phyloP scores from a whole-genome alignment of 2,329 filamentous ascomycete genomes.

The Talaromyces piceae region DNA sequence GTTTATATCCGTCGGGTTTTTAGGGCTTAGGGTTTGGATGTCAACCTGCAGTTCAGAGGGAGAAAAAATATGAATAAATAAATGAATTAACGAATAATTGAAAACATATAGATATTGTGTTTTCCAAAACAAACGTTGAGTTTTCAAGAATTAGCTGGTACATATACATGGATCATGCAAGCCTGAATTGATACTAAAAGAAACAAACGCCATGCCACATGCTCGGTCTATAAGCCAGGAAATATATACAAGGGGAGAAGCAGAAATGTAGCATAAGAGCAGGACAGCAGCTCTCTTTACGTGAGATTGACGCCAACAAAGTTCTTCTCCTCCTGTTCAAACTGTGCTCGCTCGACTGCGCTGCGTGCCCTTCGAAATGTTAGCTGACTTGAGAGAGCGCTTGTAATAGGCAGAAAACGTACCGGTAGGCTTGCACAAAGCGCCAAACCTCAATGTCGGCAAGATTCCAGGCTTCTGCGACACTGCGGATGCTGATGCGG shows the following conservation, averaged over 20 bases:
- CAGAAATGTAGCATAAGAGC: background rate
- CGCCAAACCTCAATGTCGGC: conserved; percentile 59
- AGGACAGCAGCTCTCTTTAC: background rate
- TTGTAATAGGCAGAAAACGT: conserved; percentile 14
- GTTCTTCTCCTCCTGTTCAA: conserved; percentile 53
- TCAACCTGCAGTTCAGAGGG: too few relatives aligned
- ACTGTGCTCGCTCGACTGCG: conserved; percentile 49
- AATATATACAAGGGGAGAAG: conserved; percentile 5
- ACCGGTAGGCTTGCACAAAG: conserved; percentile 53
- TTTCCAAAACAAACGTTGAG: background rate
- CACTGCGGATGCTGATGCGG: conserved; percentile 34
- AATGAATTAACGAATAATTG: too few relatives aligned
- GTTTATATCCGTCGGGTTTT: background rate
- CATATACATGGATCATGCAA: background rate
- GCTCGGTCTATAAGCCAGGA: conserved; percentile 2
- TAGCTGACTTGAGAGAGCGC: conserved; percentile 3
- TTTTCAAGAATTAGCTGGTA: background rate
- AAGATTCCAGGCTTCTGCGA: conserved; percentile 49
- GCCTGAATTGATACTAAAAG: background rate
- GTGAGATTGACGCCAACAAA: conserved; percentile 43
- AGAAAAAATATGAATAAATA: too few relatives aligned
- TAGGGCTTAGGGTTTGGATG: background rate
- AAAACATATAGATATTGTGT: background rate
- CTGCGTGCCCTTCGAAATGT: conserved; percentile 40
- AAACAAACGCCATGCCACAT: conserved; percentile 7